These are phyloP conservation scores for Lichtheimia corymbifera DNA, from an alignment of 371 early-diverging fungal genomes.

Conservation along the genomic window DNA sequence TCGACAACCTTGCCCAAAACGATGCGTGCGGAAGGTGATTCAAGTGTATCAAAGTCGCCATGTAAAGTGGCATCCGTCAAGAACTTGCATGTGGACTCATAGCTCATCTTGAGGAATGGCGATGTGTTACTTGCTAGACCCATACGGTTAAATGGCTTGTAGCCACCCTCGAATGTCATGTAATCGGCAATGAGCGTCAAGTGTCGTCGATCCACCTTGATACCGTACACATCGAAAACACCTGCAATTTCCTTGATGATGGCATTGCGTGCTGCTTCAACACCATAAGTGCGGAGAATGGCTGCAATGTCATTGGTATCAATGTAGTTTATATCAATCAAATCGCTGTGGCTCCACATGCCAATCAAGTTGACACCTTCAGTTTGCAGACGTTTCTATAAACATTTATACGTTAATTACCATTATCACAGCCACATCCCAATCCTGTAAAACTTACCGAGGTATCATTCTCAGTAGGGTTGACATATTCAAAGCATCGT, in stretches of 20 bases:
- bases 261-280: constrained; percentile 97
- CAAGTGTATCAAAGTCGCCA: constrained; percentile 88
- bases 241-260: constrained; percentile 95
- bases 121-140: constrained; percentile 90
- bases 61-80: constrained; percentile 86
- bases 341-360: constrained; percentile 80
- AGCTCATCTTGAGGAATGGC: constrained; percentile 97
- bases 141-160: constrained; percentile 95
- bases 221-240: constrained; percentile 99
- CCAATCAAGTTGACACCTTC: constrained; percentile 93
- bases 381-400: constrained; percentile 70
- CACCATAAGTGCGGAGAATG: constrained; percentile 93
- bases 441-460: constrained; percentile 40
- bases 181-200: constrained; percentile 98
- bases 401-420: constrained; percentile 4
- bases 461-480: constrained; percentile 80
- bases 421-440: constrained; percentile 10
- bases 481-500: constrained; percentile 74
- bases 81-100: constrained; percentile 95
- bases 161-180: constrained; percentile 99
- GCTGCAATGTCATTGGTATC: constrained; percentile 98
- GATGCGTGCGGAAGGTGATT: constrained; percentile 89
- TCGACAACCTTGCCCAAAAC: constrained; percentile 93
- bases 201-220: constrained; percentile 95
- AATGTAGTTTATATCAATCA: constrained; percentile 85